Conservation (phyloP, 2,329 filamentous ascomycete genomes). For the Thelonectria olida region DNA sequence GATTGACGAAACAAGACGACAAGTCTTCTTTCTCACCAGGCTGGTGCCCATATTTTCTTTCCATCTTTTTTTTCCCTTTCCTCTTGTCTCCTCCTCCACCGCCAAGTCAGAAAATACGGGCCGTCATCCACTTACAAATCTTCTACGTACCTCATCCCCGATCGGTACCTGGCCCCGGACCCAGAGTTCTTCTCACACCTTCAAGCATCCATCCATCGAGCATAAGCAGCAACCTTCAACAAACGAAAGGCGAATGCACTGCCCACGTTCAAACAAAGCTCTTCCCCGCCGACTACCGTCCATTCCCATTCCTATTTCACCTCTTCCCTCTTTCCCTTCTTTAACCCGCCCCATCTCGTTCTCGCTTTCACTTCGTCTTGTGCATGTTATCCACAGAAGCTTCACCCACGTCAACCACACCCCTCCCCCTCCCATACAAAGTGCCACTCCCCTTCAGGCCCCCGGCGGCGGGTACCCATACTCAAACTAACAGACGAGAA, state of each 20-base stretch:
- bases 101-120: conserved; percentile 6
- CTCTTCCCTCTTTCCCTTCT: neutral
- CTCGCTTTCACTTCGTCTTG: too few relatives aligned
- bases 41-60: neutral
- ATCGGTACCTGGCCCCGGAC: too few relatives aligned
- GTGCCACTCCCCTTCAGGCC: neutral
- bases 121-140: conserved; percentile 1
- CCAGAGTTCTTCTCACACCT: too few relatives aligned
- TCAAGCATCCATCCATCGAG: neutral
- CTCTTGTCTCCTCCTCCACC: neutral
- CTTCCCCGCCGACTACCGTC: too few relatives aligned
- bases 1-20: neutral
- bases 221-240: neutral
- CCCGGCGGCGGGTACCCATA: neutral
- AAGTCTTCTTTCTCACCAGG: neutral
- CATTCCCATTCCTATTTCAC: too few relatives aligned
- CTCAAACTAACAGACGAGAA: neutral
- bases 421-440: neutral
- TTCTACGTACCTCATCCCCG: too few relatives aligned
- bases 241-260: neutral
- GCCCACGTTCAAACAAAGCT: neutral
- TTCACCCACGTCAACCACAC: neutral
- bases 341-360: neutral
- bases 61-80: neutral
- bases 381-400: neutral